phyloP scores from a whole-genome alignment of 176 grass and related monocot genomes.

The Bolboschoenus planiculmis region DNA sequence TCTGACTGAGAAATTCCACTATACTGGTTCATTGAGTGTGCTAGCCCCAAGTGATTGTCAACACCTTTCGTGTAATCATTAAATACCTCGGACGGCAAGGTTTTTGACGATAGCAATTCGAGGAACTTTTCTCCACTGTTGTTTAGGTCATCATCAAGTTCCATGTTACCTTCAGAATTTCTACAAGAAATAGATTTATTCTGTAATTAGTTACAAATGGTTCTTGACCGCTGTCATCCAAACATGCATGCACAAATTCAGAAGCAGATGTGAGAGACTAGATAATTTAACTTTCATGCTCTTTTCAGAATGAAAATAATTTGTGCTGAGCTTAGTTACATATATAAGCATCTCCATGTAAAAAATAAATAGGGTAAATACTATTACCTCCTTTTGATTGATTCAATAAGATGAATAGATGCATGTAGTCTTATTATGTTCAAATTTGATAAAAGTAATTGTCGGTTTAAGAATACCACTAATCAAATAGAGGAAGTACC shows the following conservation, averaged over 20 bases:
- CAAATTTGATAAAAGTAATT: not conserved
- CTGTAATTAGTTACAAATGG: not conserved
- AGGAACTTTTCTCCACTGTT: slow-evolving; percentile 68
- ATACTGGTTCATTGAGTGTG: slow-evolving; percentile 18
- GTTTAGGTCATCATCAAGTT: slow-evolving; percentile 35
- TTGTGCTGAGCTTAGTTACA: not conserved
- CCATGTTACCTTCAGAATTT: slow-evolving; percentile 37
- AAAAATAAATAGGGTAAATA: not conserved
- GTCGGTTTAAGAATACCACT: not conserved
- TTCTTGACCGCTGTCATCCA: not conserved
- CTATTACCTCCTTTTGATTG: not conserved
- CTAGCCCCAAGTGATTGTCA: slow-evolving; percentile 37
- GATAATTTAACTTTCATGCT: not conserved
- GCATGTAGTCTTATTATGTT: not conserved
- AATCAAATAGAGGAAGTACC: not conserved
- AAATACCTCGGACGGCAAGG: slow-evolving; percentile 43
- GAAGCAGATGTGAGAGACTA: not conserved
- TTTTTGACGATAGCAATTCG: slow-evolving; percentile 52
- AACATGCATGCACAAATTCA: not conserved
- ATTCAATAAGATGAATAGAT: not conserved
- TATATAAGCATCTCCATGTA: not conserved
- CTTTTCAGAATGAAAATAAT: not conserved
- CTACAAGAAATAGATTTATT: not conserved
- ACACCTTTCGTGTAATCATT: slow-evolving; percentile 79
- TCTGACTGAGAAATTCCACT: slow-evolving; percentile 49